These are phyloP conservation scores for Teratosphaeria viscida DNA, from an alignment of 2,329 filamentous ascomycete species.

Conservation along the genomic window DNA sequence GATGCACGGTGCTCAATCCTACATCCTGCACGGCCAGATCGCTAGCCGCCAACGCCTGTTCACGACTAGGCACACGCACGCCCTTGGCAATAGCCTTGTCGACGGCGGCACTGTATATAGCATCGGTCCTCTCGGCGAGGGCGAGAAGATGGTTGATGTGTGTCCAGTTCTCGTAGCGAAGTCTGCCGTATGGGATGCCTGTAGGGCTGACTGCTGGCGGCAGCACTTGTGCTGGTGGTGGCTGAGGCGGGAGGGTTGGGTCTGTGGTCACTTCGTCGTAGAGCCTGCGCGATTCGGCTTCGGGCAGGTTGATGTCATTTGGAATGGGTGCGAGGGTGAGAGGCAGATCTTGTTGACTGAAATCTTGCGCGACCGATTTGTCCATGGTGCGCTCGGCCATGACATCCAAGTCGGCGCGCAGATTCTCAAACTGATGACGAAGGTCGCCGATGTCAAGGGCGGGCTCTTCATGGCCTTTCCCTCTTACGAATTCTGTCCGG, in stretches of 20 bases:
- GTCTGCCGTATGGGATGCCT: slow-evolving; percentile 30
- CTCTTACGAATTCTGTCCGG: not conserved
- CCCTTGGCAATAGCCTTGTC: slow-evolving; percentile 18
- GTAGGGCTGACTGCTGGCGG: slow-evolving; percentile 6
- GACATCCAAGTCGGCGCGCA: slow-evolving; percentile 15
- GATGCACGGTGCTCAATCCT: not conserved
- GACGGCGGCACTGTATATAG: slow-evolving; percentile 14
- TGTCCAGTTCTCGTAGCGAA: slow-evolving; percentile 43
- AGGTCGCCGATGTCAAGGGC: slow-evolving; percentile 1
- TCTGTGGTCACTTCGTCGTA: slow-evolving; percentile 33
- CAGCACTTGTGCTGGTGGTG: not conserved
- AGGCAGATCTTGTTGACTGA: slow-evolving; percentile 25
- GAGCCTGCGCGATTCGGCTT: slow-evolving; percentile 25
- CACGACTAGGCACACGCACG: slow-evolving; percentile 10
- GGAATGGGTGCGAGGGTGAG: slow-evolving; percentile 25
- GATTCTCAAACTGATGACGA: slow-evolving; percentile 7
- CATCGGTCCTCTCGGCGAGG: slow-evolving; percentile 19
- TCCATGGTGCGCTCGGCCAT: slow-evolving; percentile 13
- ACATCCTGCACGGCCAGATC: not conserved
- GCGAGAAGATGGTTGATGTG: slow-evolving; percentile 36
- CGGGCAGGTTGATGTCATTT: slow-evolving; percentile 8
- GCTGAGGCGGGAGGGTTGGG: not conserved
- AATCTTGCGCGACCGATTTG: slow-evolving; percentile 20
- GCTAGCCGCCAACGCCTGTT: slow-evolving; percentile 1
- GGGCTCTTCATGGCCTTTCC: not conserved